These are phyloP conservation scores for Solanum gandarillasii DNA, from an alignment of 257 asterid genomes.

Conservation along the genomic window DNA sequence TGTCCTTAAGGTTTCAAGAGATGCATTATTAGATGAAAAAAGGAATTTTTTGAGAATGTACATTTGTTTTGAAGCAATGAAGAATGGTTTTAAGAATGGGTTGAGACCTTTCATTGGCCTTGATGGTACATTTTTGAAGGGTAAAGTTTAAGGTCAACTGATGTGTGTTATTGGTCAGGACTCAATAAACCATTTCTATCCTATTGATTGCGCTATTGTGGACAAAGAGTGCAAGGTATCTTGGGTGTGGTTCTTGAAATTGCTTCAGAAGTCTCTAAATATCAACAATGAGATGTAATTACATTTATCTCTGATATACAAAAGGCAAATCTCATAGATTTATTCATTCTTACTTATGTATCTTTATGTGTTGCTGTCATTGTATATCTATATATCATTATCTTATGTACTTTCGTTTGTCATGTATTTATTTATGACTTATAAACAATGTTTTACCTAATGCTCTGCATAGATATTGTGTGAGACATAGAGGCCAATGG, in stretches of 20 bases:
- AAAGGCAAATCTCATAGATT: neutral
- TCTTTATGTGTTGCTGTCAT: no score
- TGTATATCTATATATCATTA: no score
- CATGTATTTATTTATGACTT: neutral
- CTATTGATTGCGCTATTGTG: neutral
- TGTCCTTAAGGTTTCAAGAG: neutral
- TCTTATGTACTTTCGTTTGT: no score
- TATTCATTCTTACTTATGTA: no score
- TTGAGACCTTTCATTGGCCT: neutral
- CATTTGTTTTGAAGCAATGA: neutral
- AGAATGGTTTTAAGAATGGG: neutral
- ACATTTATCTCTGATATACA: neutral
- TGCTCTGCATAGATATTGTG: neutral
- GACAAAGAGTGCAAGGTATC: neutral
- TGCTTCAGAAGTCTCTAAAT: neutral
- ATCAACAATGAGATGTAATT: neutral
- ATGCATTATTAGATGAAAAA: neutral
- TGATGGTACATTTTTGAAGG: neutral
- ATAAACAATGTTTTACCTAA: neutral
- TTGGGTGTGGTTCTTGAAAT: neutral
- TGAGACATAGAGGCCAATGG: neutral
- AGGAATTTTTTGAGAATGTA: neutral
- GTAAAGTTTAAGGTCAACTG: neutral
- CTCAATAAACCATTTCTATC: neutral
- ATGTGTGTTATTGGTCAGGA: neutral